phyloP scores from a whole-genome alignment of 2,329 filamentous ascomycete genomes.

The Botrytis squamosa region DNA sequence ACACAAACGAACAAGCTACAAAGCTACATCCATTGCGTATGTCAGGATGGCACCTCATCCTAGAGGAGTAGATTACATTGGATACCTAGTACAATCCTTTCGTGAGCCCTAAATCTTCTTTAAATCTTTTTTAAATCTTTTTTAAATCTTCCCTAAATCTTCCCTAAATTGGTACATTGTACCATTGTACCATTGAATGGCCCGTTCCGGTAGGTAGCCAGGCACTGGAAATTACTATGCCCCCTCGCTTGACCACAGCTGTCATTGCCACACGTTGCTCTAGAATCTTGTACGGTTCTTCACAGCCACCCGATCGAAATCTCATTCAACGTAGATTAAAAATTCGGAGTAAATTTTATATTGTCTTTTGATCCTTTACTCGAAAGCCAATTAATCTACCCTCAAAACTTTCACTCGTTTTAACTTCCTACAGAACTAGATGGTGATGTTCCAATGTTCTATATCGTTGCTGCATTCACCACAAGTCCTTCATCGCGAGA shows the following conservation, averaged over 20 bases:
- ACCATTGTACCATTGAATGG: not conserved
- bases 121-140: no score
- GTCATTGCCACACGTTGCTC: not conserved
- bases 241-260: not conserved
- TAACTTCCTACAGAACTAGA: not conserved
- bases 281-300: not conserved
- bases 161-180: not conserved
- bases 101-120: not conserved
- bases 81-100: not conserved
- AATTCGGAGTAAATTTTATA: not conserved
- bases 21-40: not conserved
- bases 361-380: not conserved
- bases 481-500: not conserved
- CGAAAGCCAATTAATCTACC: not conserved
- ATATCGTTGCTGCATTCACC: not conserved
- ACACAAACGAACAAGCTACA: not conserved
- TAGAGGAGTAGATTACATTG: not conserved
- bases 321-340: not conserved
- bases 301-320: conserved; percentile 7
- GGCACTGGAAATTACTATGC: not conserved
- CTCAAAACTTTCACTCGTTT: not conserved
- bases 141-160: not conserved
- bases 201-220: not conserved
- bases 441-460: not conserved
- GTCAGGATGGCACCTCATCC: not conserved